Evolutionary conservation across 257 asterid genomes (phyloP), one percentile per base, ranked within the genome.

Genomic region (Solanum commersonii): DNA sequence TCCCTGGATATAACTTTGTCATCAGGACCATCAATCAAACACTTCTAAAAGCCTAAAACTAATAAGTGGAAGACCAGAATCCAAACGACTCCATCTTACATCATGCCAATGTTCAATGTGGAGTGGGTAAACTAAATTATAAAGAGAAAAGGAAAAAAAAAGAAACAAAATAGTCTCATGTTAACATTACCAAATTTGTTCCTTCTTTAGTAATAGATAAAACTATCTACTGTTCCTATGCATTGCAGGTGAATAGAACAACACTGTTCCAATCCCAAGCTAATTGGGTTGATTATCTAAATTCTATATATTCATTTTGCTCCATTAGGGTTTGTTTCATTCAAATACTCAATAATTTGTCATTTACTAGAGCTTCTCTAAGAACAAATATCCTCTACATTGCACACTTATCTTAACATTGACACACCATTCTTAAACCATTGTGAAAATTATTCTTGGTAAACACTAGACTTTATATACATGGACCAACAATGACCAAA

Each of bases 1-100:
- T 97, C 91, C 93, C 99, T 97, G 97, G 89, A 90, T 88, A 74
- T 33, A 63, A 91, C 86, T 63, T 72, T 38, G 49, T 78, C 70
- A 72, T 65, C 90, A 79, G 85, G 33, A 84, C 37, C 42, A 84
- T 52, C 74, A 76, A 23, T 15, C 70, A 87, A 76, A 67, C 40
- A 73, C 23, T 4, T 49, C 16, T 22, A 31, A 74, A 22, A 85
- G 83, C 40, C 65, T 6, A n/a, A 81, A 79, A 81, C 16, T 29
- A 46, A 81, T 27, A 29, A 81, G 65, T 27, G 68, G 68, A 81
- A 81, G 18, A 29, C 85, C 67, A 81, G 85, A 81, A 81, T 81
- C 68, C 68, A 46, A 9, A 46, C 3, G 6, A 81, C 42, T 27
- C 16, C 40, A 81, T 29, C 63, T 78, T 78, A 78, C 37, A 42